Evolutionary conservation across 1,284 basidiomycete genomes (phyloP), one percentile per base, ranked within the genome.

Genomic region (Marasmius sp.): DNA sequence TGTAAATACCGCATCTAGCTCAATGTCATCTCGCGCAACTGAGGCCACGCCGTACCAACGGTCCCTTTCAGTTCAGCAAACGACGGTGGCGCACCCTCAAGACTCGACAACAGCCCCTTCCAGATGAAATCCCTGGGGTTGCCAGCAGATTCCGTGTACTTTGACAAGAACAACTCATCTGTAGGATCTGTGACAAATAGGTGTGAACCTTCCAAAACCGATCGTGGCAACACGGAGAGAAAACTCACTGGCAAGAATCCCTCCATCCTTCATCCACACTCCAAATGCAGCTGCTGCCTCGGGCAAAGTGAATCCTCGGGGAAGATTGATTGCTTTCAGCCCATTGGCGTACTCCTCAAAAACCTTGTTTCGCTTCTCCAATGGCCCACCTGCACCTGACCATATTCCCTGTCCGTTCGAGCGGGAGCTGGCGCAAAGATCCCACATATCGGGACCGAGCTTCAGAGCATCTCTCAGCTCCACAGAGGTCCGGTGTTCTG

Each of bases 81-180:
- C n/a, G 36, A 20, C 7, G 62, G 62, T 3, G 59, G 22, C 34
- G 51, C 56, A 49, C 62, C 59, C 34, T 75, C 71, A 45, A 84
- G 67, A 20, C 79, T 80, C 1, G 75, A 70, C 64, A 92, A 71
- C 38, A 92, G 66, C 2, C 90, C 90, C 63, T 85, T 87, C 85
- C 87, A 86, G 41, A 93, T 87, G 67, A 93, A 92, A 59, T 86
- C 84, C 60, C 89, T 79, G 22, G 91, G 79, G 70, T 92, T 92
- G 53, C 91, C 91, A 57, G 81, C 81, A 9, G 88, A 82, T 69
- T 92, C 89, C 2, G 84, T 82, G 67, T 89, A 92, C 73, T 91
- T 91, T 9, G 85, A 75, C 68, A 93, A 72, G 74, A 92, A 92
- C 9, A 85, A 65, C 70, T 89, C 87, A 67, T 93, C 91, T 48